A percentile compares a stretch with the other conserved stretches of the same genome.
These are phyloP conservation scores for Ceratocystis harringtonii DNA, from an alignment of 2,329 filamentous ascomycete species.

Conservation along the genomic window DNA sequence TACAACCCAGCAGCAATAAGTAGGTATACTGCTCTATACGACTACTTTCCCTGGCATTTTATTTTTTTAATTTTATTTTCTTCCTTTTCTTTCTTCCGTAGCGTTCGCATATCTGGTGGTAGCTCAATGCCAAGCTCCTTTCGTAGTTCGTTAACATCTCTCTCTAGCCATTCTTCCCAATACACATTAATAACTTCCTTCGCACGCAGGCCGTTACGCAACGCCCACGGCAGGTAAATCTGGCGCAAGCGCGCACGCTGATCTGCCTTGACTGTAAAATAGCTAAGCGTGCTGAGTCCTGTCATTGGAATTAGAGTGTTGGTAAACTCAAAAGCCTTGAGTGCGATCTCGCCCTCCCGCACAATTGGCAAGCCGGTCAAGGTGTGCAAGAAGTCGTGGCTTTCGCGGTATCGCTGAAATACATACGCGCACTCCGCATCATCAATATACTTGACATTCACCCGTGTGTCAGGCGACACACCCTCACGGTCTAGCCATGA, in stretches of 20 bases:
- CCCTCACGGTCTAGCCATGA: slow-evolving; percentile 88
- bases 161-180: slow-evolving; percentile 89
- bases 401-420: slow-evolving; percentile 95
- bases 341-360: slow-evolving; percentile 89
- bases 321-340: slow-evolving; percentile 94
- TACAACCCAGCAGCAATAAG: not conserved
- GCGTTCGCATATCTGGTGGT: slow-evolving; percentile 70
- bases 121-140: slow-evolving; percentile 66
- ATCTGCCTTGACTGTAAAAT: slow-evolving; percentile 68
- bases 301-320: slow-evolving; percentile 95
- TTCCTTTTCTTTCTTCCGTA: slow-evolving; percentile 54
- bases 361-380: slow-evolving; percentile 80
- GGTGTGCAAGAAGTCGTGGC: slow-evolving; percentile 95
- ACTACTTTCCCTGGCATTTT: not conserved
- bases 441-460: slow-evolving; percentile 75
- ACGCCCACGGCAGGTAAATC: slow-evolving; percentile 79
- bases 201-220: slow-evolving; percentile 61
- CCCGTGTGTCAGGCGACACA: slow-evolving; percentile 79
- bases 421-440: slow-evolving; percentile 94
- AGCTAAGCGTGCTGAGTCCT: slow-evolving; percentile 67
- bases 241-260: slow-evolving; percentile 61
- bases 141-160: slow-evolving; percentile 63
- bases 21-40: not conserved
- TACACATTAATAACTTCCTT: slow-evolving; percentile 89
- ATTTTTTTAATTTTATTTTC: slow-evolving; percentile 37